Evolutionary conservation across 2,329 filamentous ascomycete genomes (phyloP), one percentile per base, ranked within the genome.

Genomic region (Fusarium duplospermum): DNA sequence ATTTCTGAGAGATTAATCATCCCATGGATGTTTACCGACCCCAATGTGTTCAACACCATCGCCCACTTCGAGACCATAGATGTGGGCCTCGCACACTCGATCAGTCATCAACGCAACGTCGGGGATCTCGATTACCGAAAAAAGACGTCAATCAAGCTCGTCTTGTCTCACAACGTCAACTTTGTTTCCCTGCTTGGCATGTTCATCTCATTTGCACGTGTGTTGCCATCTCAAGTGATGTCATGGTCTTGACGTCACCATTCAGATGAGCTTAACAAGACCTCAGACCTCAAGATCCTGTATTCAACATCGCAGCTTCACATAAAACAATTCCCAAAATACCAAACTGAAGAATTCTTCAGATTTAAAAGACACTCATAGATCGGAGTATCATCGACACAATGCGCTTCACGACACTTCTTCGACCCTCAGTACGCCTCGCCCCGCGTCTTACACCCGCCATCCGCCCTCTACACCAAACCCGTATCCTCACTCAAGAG

Each of bases 231-330:
- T 16, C 31, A 13, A 54, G 65, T 76, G 73, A 76, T 76, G 74
- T 76, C 73, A 76, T 76, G 20, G 20, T 35, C 45, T 74, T 76
- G 74, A 76, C 74, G 74, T 76, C 74, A 76, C 62, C 52, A 69
- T 63, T 6, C 22, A 35, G 5, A 64, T n/a, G 38, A 69, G 64
- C 67, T 73, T 31, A 14, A 71, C 59, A 40, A 38, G 3, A 72
- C 40, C 45, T 72, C n/a, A 10, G 14, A 4, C 5, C 13, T 36
- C 58, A n/a, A 71, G 24, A 57, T 65, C 20, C 4, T 27, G 16
- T 47, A 14, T 54, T 40, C 29, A 50, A 57, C 38, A 42, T 8
- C 14, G 13, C 35, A 40, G 1, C 22, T 13, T 38, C 6, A 7
- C 16, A 24, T 4, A 38, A 58, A 57, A 24, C 54, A 35, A 36